Evolutionary conservation across 257 asterid species (phyloP).

Genomic region (Petunia secreta): DNA sequence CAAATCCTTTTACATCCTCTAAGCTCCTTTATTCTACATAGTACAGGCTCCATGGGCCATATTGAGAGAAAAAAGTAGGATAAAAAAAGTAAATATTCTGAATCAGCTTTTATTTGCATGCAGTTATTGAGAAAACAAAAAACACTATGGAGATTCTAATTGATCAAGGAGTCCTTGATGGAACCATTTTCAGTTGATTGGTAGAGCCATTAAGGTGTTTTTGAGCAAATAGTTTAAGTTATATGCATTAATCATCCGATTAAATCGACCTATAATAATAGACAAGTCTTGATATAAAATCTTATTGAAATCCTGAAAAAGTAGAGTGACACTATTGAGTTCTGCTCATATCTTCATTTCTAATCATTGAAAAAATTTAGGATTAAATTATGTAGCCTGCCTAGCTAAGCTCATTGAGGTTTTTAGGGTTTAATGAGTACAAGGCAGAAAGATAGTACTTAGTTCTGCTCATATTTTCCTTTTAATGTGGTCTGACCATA

Average conservation of each 20-base stretch:
- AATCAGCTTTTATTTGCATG: neutral
- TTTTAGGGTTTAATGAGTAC: no score
- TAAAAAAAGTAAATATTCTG: constrained; percentile 25
- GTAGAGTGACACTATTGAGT: no score
- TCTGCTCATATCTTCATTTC: no score
- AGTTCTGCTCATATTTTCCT: neutral
- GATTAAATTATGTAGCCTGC: no score
- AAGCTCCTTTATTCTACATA: neutral
- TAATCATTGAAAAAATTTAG: no score
- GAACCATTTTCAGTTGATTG: constrained; percentile 17
- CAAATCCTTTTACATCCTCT: neutral
- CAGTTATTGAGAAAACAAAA: neutral
- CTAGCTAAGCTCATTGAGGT: no score
- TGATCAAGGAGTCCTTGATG: neutral
- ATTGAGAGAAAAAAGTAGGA: neutral
- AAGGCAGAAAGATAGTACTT: no score
- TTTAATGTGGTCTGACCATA: neutral
- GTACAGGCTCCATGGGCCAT: constrained; percentile 20
- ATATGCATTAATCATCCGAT: neutral
- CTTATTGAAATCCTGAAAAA: no score
- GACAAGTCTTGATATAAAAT: no score
- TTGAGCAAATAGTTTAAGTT: neutral
- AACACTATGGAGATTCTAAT: constrained; percentile 19
- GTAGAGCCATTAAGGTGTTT: neutral
- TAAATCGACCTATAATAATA: no score